A percentile compares a stretch with the other conserved stretches of the same genome.
phyloP scores from a whole-genome alignment of 2,329 filamentous ascomycete species.

The Phoma sp. region DNA sequence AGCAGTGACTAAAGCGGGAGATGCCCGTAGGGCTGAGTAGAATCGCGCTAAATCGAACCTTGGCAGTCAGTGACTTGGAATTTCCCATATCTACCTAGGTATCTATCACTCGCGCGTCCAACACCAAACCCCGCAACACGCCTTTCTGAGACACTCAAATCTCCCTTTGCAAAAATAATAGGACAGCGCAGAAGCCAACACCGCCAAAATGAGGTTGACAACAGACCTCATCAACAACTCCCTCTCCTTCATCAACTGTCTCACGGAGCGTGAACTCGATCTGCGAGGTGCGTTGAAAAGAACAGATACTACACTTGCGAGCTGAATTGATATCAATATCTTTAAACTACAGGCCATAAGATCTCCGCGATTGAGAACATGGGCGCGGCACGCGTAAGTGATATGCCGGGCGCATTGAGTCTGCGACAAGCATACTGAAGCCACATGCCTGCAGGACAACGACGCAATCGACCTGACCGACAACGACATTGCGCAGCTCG shows the following conservation, averaged over 20 bases:
- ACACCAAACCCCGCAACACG: background rate
- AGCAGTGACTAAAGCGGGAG: too few relatives aligned
- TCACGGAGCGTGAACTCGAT: slow-evolving; percentile 98
- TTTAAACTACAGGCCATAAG: slow-evolving; percentile 80
- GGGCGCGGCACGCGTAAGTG: slow-evolving; percentile 85
- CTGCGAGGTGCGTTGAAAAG: slow-evolving; percentile 99
- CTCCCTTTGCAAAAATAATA: background rate
- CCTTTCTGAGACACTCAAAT: background rate
- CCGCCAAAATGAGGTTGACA: slow-evolving; percentile 82
- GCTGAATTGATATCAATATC: slow-evolving; percentile 83
- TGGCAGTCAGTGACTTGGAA: slow-evolving; percentile 10
- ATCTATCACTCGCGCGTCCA: background rate
- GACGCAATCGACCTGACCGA: slow-evolving; percentile 98
- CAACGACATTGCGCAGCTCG: slow-evolving; percentile 89
- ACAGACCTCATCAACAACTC: slow-evolving; percentile 92
- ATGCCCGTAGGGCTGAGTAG: slow-evolving; percentile 1
- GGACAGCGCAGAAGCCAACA: background rate
- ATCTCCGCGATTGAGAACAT: slow-evolving; percentile 98
- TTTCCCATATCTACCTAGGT: background rate
- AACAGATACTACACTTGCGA: slow-evolving; percentile 93
- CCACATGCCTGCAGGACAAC: slow-evolving; percentile 68
- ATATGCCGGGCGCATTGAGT: too few relatives aligned
- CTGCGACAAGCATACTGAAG: too few relatives aligned
- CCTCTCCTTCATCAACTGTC: slow-evolving; percentile 96
- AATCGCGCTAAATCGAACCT: slow-evolving; percentile 6